Conservation (phyloP, 1,139 yeast genomes). For the Zygosaccharomyces sapae region DNA sequence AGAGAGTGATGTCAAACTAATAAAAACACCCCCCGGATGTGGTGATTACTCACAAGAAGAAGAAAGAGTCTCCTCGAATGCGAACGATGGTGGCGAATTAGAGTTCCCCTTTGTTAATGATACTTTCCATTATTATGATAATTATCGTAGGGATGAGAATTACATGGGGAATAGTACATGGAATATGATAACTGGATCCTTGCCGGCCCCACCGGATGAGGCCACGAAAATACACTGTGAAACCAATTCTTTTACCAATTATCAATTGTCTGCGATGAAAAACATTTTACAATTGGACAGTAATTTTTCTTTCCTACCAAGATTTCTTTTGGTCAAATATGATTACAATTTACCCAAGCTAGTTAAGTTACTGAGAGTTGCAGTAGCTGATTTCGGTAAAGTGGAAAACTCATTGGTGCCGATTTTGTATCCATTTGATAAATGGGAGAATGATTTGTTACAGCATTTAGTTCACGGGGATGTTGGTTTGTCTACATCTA, state of each 20-base stretch:
- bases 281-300: constrained; percentile 20
- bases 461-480: neutral
- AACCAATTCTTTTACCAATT: constrained; percentile 5
- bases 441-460: constrained; percentile 17
- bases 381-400: constrained; percentile 23
- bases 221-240: constrained; percentile 1
- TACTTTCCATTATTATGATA: constrained; percentile 28
- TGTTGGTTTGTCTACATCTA: neutral
- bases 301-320: constrained; percentile 21
- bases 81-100: constrained; percentile 6
- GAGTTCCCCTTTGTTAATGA: constrained; percentile 31
- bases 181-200: constrained; percentile 17
- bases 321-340: constrained; percentile 23
- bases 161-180: constrained; percentile 30
- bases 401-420: constrained; percentile 30
- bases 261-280: constrained; percentile 11
- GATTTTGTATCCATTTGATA: constrained; percentile 24
- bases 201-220: neutral
- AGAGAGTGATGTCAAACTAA: neutral
- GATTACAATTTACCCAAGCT: constrained; percentile 18
- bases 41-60: neutral
- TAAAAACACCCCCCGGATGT: neutral
- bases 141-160: constrained; percentile 20
- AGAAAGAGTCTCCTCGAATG: neutral
- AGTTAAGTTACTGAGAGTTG: constrained; percentile 14